Base-by-base conservation (phyloP, 1,139 yeast genomes). In the Blastobotrys arbuscula region DNA sequence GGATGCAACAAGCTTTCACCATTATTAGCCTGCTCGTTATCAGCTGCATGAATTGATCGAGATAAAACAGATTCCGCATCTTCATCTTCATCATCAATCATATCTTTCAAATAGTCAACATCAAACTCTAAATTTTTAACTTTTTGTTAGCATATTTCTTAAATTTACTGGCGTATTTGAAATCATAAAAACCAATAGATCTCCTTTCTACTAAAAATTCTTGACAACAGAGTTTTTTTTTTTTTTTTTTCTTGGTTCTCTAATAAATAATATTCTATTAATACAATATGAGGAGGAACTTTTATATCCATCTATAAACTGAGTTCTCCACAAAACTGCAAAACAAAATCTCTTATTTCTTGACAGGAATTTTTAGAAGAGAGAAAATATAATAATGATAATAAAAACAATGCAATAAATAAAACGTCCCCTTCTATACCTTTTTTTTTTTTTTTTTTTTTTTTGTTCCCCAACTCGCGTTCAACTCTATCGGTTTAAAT, bases 271-370 rank as follows among this genome's bases (percentile, higher is more conserved):
- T 20, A 35, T 35, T 35, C 23, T 35, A 20, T 18, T 18, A 35
- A 6, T 20, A 20, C 20, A 35, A 35, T 18, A 35, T 4, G 23
- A 9, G 9, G 23, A 35, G 20, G 13, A 35, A 4, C 13, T 7
- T 35, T 35, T 18, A 20, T 20, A 35, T 35, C 20, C 20, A 35
- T 9, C 20, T 18, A 35, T 18, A 35, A 35, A 35, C 23, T 4
- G 38, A 35, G 3, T 19, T 36, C 39, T 24, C 39, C 39, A 36
- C 21, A 21, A 36, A 36, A 36, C 39, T 36, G 39, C 39, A 36
- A 36, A 36, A 36, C 39, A 36, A 36, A 36, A 18, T 28, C 28
- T 28, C 13, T 28, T 28, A 28, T 28, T 28, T 28, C 31, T 28
- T 28, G 31, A 9, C 31, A 28, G 31, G 31, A 28, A 28, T 24